Conservation (phyloP, 2,329 filamentous ascomycete species). For the Raffaelea deltoideospora region DNA sequence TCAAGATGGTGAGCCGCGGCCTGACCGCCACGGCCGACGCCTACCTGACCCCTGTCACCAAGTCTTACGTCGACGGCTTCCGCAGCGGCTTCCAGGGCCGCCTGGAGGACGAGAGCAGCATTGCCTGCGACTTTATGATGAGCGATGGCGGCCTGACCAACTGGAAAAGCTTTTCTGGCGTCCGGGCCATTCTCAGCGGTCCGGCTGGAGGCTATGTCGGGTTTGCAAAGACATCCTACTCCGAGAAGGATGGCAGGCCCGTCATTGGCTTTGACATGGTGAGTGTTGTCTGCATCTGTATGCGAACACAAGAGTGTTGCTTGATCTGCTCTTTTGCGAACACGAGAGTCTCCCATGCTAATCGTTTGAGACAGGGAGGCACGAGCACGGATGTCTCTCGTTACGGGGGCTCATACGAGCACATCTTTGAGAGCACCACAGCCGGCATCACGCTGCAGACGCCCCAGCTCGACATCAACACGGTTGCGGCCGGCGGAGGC, state of each 20-base stretch:
- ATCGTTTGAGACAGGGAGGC: conserved; percentile 45
- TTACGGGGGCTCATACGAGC: conserved; percentile 57
- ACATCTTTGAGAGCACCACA: conserved; percentile 50
- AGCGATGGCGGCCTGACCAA: conserved; percentile 32
- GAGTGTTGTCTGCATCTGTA: no score
- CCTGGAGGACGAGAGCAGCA: conserved; percentile 32
- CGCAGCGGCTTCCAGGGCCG: conserved; percentile 49
- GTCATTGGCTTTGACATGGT: conserved; percentile 63
- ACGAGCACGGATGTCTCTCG: conserved; percentile 84
- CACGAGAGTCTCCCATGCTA: neutral
- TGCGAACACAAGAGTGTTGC: no score
- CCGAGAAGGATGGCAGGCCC: conserved; percentile 47
- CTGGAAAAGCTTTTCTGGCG: conserved; percentile 9
- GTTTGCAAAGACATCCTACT: conserved; percentile 59
- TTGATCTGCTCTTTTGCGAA: neutral
- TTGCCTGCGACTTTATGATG: conserved; percentile 60
- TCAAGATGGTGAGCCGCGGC: conserved; percentile 55
- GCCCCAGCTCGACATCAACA: conserved; percentile 86
- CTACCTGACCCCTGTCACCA: conserved; percentile 57
- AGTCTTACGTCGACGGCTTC: conserved; percentile 55
- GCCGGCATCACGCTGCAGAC: conserved; percentile 85
- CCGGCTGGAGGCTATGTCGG: conserved; percentile 59
- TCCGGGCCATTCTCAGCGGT: conserved; percentile 49
- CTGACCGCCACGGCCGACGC: conserved; percentile 62
- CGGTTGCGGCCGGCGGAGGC: conserved; percentile 77